Base-by-base conservation (phyloP, 1,284 basidiomycete genomes). In the Ceratobasidium papillatum region DNA sequence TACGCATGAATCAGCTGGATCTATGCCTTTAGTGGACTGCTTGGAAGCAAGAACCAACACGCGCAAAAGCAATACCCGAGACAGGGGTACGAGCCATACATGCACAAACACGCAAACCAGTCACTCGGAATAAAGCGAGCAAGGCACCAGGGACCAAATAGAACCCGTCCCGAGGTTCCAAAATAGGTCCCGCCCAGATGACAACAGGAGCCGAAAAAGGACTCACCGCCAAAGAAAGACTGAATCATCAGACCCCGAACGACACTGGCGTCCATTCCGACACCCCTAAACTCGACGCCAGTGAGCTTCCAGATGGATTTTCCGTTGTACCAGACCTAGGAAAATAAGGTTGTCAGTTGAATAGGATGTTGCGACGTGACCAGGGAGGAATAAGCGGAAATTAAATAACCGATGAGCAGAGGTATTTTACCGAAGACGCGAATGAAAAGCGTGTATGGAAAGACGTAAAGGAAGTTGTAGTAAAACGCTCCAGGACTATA, bases 211-310 rank as follows among this genome's bases (percentile, higher is more conserved):
- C 11, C 52, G 52, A 8, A 38, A 19, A 36, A 8, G 17, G 9
- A 69, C 65, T 69, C 22, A 69, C 65, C 65, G 9, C 65, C 65
- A 58, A 69, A 69, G 38, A 69, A 69, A 17, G 34, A 54, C 41
- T 69, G 65, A 5, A 69, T 22, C 65, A 69, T 69, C 51, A 69
- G 32, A 32, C 65, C 65, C 22, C 65, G 51, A 19, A 69, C 51
- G 22, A 51, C 49, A 43, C 65, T 69, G n/a, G 65, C 65, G 17
- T 69, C 65, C 65, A 69, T 54, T n/a, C 65, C 65, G n/a, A 38
- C 65, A 17, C 65, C 65, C 8, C 65, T 32, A 22, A 69, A 69
- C n/a, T 43, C 22, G 34, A 69, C 65, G 1, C 65, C 65, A 17
- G 34, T 34, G 27, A 58, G 25, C 14, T n/a, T 56, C 65, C 65